Percentiles rank a stretch among this genome's conserved stretches.
Evolutionary conservation across 139 green algal species (phyloP).

Genomic region (Chlorella sorokiniana): DNA sequence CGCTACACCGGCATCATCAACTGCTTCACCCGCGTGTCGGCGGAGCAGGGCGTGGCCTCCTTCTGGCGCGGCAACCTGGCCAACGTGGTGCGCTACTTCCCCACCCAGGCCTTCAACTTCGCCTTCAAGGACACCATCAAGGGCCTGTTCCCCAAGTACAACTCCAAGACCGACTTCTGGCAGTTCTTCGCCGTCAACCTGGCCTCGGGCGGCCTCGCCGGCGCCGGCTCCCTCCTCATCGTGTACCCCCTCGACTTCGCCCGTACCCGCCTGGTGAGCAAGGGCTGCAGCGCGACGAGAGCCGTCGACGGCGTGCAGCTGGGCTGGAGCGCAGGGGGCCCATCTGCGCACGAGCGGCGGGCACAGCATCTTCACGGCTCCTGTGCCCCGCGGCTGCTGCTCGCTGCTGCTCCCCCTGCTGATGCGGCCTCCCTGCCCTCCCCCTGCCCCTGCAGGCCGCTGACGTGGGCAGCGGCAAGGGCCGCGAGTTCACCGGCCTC

Average conservation of each 20-base stretch:
- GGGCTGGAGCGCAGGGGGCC: background rate
- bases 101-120: conserved; percentile 98
- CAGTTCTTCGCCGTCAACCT: conserved; percentile 97
- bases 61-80: conserved; percentile 98
- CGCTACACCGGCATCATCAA: conserved; percentile 93
- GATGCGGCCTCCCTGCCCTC: background rate
- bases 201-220: conserved; percentile 91
- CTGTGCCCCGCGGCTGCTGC: no score
- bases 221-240: conserved; percentile 93
- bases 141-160: conserved; percentile 94
- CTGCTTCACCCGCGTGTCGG: conserved; percentile 90
- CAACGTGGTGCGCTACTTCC: conserved; percentile 97
- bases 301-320: background rate
- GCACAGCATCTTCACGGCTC: no score
- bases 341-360: no score
- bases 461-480: conserved; percentile 72
- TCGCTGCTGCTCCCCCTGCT: background rate
- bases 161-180: conserved; percentile 92
- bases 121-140: conserved; percentile 99
- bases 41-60: conserved; percentile 89
- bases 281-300: no score
- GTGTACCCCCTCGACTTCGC: conserved; percentile 99
- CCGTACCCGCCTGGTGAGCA: conserved; percentile 87
- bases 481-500: conserved; percentile 90
- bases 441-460: conserved; percentile 60